Percentiles rank a stretch among this genome's conserved stretches.
phyloP scores from a whole-genome alignment of 2,329 filamentous ascomycete genomes.

The Clonostachys rhizophaga region DNA sequence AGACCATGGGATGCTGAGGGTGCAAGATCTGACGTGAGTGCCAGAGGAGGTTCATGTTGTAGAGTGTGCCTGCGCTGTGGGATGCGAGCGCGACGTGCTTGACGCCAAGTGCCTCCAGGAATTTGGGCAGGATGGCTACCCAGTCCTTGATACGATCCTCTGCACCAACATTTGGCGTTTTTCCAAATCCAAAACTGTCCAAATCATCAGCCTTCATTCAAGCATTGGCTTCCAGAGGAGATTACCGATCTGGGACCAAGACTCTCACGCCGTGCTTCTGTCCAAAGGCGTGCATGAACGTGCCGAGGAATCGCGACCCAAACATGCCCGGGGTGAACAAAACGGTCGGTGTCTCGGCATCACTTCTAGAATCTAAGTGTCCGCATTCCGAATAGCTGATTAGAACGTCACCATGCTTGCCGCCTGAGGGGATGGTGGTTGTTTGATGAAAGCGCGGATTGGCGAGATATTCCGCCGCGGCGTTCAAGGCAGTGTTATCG shows the following conservation, averaged over 20 bases:
- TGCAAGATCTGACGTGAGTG: constrained; percentile 15
- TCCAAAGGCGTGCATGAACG: constrained; percentile 23
- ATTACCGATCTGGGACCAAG: constrained; percentile 19
- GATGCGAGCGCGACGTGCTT: constrained; percentile 18
- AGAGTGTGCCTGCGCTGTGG: constrained; percentile 23
- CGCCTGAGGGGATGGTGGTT: constrained; percentile 14
- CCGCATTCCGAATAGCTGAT: constrained; percentile 18
- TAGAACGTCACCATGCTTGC: constrained; percentile 9
- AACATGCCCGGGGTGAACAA: constrained; percentile 21
- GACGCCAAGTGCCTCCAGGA: constrained; percentile 24
- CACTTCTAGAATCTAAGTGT: constrained; percentile 9
- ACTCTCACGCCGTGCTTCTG: constrained; percentile 20
- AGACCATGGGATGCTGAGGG: constrained; percentile 11
- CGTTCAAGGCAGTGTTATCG: too few relatives aligned
- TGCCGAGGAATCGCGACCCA: constrained; percentile 15
- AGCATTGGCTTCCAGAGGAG: constrained; percentile 7
- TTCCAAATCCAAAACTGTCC: constrained; percentile 16
- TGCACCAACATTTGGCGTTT: constrained; percentile 9
- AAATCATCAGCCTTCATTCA: not conserved
- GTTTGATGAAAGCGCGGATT: constrained; percentile 15
- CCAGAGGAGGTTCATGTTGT: constrained; percentile 18
- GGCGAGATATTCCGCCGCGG: constrained; percentile 8
- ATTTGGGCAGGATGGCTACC: constrained; percentile 19
- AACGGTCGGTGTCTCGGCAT: constrained; percentile 10
- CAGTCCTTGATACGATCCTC: constrained; percentile 11